Percentiles rank a stretch among this genome's conserved stretches.
phyloP scores from a whole-genome alignment of 2,329 filamentous ascomycete genomes.

The Penicillium occitanis region DNA sequence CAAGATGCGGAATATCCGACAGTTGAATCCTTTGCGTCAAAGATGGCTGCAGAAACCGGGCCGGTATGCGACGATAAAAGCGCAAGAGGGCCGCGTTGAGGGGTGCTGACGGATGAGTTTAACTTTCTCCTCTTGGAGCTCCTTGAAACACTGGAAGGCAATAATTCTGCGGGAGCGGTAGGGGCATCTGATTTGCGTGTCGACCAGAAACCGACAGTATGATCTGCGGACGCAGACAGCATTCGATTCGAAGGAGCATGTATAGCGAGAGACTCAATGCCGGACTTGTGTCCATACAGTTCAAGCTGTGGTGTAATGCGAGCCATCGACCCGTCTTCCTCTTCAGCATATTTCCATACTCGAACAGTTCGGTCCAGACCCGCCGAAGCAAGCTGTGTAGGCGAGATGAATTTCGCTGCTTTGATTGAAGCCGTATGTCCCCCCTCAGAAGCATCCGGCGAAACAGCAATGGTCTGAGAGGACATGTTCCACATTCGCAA shows the following conservation, averaged over 20 bases:
- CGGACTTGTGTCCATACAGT: conserved; percentile 76
- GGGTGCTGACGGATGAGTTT: conserved; percentile 56
- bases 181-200: conserved; percentile 74
- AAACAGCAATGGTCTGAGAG: conserved; percentile 78
- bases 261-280: conserved; percentile 72
- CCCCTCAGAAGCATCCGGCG: conserved; percentile 63
- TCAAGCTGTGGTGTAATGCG: conserved; percentile 72
- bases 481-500: conserved; percentile 87
- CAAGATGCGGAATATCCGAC: conserved; percentile 89
- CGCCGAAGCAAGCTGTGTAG: conserved; percentile 75
- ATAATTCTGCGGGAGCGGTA: conserved; percentile 65
- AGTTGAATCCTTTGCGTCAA: conserved; percentile 80
- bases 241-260: conserved; percentile 73
- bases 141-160: conserved; percentile 64
- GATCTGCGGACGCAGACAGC: conserved; percentile 81
- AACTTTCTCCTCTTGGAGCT: conserved; percentile 75
- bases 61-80: conserved; percentile 71
- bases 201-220: conserved; percentile 84
- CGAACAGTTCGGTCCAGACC: conserved; percentile 82
- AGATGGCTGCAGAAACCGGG: conserved; percentile 75
- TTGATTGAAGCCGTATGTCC: conserved; percentile 78
- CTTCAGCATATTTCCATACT: conserved; percentile 83
- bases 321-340: conserved; percentile 59
- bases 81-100: conserved; percentile 75
- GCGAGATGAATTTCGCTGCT: conserved; percentile 77